Percentiles rank a stretch among this genome's conserved stretches.
Evolutionary conservation across 2,329 filamentous ascomycete genomes (phyloP).

Genomic region (Lojkania enalia): DNA sequence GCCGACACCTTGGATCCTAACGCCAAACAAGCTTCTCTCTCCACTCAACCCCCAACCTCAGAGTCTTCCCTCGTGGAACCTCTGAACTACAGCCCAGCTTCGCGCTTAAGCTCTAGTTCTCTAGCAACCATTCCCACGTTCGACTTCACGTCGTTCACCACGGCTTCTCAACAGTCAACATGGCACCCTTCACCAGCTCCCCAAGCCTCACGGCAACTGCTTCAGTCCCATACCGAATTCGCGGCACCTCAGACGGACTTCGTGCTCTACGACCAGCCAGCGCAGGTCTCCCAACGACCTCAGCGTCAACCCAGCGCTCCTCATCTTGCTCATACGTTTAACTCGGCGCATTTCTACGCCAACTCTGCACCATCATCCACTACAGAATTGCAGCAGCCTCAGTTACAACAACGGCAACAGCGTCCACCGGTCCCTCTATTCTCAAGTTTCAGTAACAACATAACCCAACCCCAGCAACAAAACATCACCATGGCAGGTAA

Average conservation of each 20-base stretch:
- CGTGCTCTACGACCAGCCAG: slow-evolving; percentile 68
- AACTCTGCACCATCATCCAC: slow-evolving; percentile 67
- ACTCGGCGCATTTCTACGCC: slow-evolving; percentile 66
- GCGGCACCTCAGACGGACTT: slow-evolving; percentile 68
- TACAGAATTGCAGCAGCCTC: slow-evolving; percentile 57
- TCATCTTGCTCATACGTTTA: slow-evolving; percentile 62
- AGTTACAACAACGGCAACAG: slow-evolving; percentile 36
- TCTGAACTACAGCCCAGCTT: slow-evolving; percentile 70
- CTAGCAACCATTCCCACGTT: slow-evolving; percentile 64
- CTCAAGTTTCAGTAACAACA: slow-evolving; percentile 60
- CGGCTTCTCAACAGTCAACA: slow-evolving; percentile 74
- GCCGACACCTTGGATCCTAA: slow-evolving; percentile 38
- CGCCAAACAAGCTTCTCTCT: slow-evolving; percentile 30
- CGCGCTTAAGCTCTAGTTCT: slow-evolving; percentile 61
- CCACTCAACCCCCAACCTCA: slow-evolving; percentile 31
- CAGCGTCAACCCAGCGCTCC: slow-evolving; percentile 57
- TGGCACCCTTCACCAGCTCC: slow-evolving; percentile 72
- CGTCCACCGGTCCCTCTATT: slow-evolving; percentile 76
- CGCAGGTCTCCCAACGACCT: slow-evolving; percentile 47
- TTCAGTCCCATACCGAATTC: slow-evolving; percentile 50
- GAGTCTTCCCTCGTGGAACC: slow-evolving; percentile 48
- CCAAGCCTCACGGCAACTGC: slow-evolving; percentile 56
- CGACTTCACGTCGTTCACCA: slow-evolving; percentile 78
- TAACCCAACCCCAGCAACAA: slow-evolving; percentile 52
- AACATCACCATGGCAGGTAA: slow-evolving; percentile 47